Conservation (phyloP, 192 early-diverging fungal genomes). For the Pilaira anomala region DNA sequence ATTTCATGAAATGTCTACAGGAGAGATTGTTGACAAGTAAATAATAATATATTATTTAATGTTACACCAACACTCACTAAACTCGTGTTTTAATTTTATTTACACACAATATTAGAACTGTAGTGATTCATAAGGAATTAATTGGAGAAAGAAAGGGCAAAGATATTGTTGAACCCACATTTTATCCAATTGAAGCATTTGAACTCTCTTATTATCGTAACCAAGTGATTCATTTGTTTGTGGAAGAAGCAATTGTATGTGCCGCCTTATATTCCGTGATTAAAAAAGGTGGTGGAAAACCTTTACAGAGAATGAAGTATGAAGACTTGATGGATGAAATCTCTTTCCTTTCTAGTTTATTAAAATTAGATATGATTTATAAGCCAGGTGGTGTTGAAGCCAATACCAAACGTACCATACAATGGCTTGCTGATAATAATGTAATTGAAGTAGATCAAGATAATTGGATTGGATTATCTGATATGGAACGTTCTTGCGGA, state of each 20-base stretch:
- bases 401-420: slow-evolving; percentile 61
- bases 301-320: slow-evolving; percentile 59
- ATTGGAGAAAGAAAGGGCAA: slow-evolving; percentile 69
- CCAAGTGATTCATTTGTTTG: slow-evolving; percentile 62
- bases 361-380: slow-evolving; percentile 82
- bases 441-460: slow-evolving; percentile 47
- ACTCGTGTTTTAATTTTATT: not conserved
- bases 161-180: slow-evolving; percentile 79
- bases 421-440: slow-evolving; percentile 51
- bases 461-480: slow-evolving; percentile 48
- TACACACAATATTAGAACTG: slow-evolving; percentile 46
- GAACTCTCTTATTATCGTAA: slow-evolving; percentile 83
- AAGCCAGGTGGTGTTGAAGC: slow-evolving; percentile 64
- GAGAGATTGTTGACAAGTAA: slow-evolving; percentile 71
- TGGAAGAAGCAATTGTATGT: slow-evolving; percentile 71
- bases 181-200: slow-evolving; percentile 78
- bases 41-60: not conserved
- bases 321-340: slow-evolving; percentile 59
- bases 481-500: slow-evolving; percentile 49
- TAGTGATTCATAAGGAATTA: slow-evolving; percentile 68
- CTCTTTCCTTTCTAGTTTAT: slow-evolving; percentile 68
- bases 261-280: slow-evolving; percentile 74
- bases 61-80: not conserved
- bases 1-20: slow-evolving; percentile 68
- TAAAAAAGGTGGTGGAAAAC: slow-evolving; percentile 71